A percentile compares a stretch with the other conserved stretches of the same genome.
These are phyloP conservation scores for Psophocarpus tetragonolobus DNA, from an alignment of 306 rosid genomes.

Conservation along the genomic window DNA sequence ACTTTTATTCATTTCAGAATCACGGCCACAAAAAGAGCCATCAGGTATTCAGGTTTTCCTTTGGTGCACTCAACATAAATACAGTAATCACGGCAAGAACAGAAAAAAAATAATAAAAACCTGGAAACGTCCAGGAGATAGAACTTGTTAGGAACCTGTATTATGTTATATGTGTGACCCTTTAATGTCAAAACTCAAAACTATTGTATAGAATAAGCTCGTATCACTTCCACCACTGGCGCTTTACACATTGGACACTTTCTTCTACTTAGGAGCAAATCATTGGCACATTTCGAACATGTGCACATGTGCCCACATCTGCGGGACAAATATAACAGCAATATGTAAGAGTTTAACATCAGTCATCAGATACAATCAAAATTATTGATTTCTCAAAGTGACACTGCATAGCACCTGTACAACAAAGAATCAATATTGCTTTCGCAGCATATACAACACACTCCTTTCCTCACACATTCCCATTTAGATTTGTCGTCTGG, in stretches of 20 bases:
- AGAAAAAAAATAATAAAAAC: not conserved
- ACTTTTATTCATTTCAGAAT: conserved; percentile 36
- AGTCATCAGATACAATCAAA: not conserved
- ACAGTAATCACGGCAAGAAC: conserved; percentile 32
- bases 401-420: conserved; percentile 66
- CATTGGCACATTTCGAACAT: conserved; percentile 82
- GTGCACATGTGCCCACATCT: conserved; percentile 99
- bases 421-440: conserved; percentile 82
- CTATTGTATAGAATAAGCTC: conserved; percentile 71
- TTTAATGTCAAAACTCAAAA: conserved; percentile 39
- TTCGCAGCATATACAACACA: conserved; percentile 82
- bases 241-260: conserved; percentile 99
- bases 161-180: conserved; percentile 32
- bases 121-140: conserved; percentile 41
- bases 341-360: conserved; percentile 1
- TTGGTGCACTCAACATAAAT: conserved; percentile 33
- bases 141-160: conserved; percentile 36
- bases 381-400: conserved; percentile 11
- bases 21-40: conserved; percentile 31
- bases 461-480: conserved; percentile 92
- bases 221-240: conserved; percentile 87
- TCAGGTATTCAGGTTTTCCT: conserved; percentile 1
- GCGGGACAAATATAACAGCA: conserved; percentile 13
- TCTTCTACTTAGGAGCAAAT: conserved; percentile 61
- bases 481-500: conserved; percentile 67